Conservation (phyloP, 345 rosid genomes). For the Gossypium arboreum region DNA sequence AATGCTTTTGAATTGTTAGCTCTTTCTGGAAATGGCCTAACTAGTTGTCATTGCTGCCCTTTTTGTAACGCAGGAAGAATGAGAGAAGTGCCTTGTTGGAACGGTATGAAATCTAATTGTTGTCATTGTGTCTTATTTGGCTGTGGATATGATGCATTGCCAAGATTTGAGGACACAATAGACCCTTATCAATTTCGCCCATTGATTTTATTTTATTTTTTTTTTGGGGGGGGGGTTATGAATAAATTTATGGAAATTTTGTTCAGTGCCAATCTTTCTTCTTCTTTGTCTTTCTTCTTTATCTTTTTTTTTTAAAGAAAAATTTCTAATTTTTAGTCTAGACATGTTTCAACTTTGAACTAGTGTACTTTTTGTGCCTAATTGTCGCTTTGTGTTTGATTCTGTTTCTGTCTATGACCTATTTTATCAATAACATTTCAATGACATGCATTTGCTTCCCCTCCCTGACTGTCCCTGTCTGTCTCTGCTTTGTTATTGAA, state of each 20-base stretch:
- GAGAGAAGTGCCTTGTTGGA: constrained; percentile 20
- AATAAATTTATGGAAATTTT: background rate
- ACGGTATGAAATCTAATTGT: constrained; percentile 22
- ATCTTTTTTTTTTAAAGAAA: no score
- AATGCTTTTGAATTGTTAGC: background rate
- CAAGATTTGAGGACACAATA: background rate
- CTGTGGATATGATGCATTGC: background rate
- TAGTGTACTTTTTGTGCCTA: constrained; percentile 11
- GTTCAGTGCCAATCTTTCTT: background rate
- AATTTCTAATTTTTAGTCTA: background rate
- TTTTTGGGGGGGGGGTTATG: background rate
- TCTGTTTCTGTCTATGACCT: background rate
- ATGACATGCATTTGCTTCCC: background rate
- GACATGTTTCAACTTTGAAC: background rate
- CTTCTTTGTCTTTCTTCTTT: no score
- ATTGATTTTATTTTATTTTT: background rate
- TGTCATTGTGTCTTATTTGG: background rate
- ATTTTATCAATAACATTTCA: background rate
- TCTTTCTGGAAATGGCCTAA: background rate
- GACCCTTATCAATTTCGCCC: background rate
- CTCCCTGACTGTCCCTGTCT: background rate
- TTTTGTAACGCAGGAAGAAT: constrained; percentile 30
- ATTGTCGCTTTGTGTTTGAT: background rate
- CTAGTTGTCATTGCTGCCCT: constrained; percentile 5
- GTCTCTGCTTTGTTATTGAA: background rate